phyloP scores from a whole-genome alignment of 805 yeast genomes.

The Cyberlindnera japonica region DNA sequence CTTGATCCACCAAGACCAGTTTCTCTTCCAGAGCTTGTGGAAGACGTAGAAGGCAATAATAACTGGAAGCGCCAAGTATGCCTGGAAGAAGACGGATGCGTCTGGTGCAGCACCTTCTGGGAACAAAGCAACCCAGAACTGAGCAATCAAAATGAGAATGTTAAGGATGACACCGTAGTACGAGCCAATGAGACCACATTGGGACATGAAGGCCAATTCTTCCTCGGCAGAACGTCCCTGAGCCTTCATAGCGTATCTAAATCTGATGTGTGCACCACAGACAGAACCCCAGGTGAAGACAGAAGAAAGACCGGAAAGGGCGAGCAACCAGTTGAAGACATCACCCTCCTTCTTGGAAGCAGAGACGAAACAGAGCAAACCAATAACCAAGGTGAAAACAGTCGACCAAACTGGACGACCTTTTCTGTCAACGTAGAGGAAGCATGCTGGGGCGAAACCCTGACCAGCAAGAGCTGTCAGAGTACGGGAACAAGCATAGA shows the following conservation, averaged over 20 bases:
- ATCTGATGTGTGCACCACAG: slow-evolving; percentile 63
- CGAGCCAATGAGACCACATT: slow-evolving; percentile 67
- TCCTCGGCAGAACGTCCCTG: slow-evolving; percentile 64
- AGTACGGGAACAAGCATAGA: slow-evolving; percentile 57
- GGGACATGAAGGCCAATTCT: slow-evolving; percentile 68
- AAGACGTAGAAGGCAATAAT: slow-evolving; percentile 35
- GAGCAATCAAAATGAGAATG: slow-evolving; percentile 61
- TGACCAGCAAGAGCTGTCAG: slow-evolving; percentile 50
- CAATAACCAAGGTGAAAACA: slow-evolving; percentile 40
- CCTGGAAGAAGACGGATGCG: slow-evolving; percentile 34
- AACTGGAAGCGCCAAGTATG: slow-evolving; percentile 40
- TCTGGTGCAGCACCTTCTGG: slow-evolving; percentile 31
- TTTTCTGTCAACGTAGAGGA: slow-evolving; percentile 45
- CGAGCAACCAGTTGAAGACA: slow-evolving; percentile 72
- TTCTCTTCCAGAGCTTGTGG: slow-evolving; percentile 42
- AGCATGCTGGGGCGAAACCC: slow-evolving; percentile 55
- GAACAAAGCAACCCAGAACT: slow-evolving; percentile 69
- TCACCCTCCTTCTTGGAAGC: slow-evolving; percentile 53
- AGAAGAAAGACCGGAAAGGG: slow-evolving; percentile 76
- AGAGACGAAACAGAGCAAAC: slow-evolving; percentile 57
- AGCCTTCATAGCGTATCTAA: slow-evolving; percentile 50
- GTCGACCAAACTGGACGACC: slow-evolving; percentile 61
- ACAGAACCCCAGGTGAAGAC: slow-evolving; percentile 78
- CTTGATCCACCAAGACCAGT: slow-evolving; percentile 38
- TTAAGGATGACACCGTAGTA: slow-evolving; percentile 56